Percentiles rank a stretch among this genome's conserved stretches.
Evolutionary conservation across 371 early-diverging fungal species (phyloP).

Genomic region (Sporodiniella umbellata): DNA sequence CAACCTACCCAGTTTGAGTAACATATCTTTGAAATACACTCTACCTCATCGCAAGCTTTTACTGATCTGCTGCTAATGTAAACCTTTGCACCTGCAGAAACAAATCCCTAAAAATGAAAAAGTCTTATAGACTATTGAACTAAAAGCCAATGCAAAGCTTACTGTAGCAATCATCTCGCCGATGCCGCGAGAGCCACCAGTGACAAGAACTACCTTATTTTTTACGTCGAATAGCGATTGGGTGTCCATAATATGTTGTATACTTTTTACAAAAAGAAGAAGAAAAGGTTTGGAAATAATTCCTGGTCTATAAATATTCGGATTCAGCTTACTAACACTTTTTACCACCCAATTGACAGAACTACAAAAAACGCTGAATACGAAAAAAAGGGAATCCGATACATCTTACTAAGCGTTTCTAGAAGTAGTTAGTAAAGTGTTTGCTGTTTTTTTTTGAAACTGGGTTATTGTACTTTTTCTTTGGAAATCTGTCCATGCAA

Average conservation of each 20-base stretch:
- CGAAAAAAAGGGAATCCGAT: background rate
- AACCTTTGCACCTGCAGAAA: slow-evolving; percentile 72
- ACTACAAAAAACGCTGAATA: background rate
- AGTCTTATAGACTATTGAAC: background rate
- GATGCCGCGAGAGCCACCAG: slow-evolving; percentile 84
- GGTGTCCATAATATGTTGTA: slow-evolving; percentile 42
- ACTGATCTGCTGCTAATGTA: slow-evolving; percentile 73
- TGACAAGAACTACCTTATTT: slow-evolving; percentile 88
- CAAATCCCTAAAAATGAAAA: slow-evolving; percentile 52
- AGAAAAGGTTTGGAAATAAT: background rate
- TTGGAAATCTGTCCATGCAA: too few species aligned
- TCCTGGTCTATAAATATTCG: background rate
- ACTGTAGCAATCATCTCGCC: slow-evolving; percentile 71
- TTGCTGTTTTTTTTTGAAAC: too few species aligned
- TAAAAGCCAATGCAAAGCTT: slow-evolving; percentile 5
- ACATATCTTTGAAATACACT: background rate
- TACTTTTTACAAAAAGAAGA: slow-evolving; percentile 1
- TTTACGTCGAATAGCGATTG: slow-evolving; percentile 71
- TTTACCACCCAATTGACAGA: background rate
- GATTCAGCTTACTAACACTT: slow-evolving; percentile 1
- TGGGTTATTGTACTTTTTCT: too few species aligned
- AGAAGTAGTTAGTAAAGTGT: too few species aligned
- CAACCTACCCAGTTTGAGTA: slow-evolving; percentile 22
- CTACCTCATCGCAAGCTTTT: slow-evolving; percentile 57
- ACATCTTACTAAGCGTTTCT: too few species aligned